These are phyloP conservation scores for Houttuynia cordata DNA, from an alignment of 164 flowering plant species.

Conservation along the genomic window DNA sequence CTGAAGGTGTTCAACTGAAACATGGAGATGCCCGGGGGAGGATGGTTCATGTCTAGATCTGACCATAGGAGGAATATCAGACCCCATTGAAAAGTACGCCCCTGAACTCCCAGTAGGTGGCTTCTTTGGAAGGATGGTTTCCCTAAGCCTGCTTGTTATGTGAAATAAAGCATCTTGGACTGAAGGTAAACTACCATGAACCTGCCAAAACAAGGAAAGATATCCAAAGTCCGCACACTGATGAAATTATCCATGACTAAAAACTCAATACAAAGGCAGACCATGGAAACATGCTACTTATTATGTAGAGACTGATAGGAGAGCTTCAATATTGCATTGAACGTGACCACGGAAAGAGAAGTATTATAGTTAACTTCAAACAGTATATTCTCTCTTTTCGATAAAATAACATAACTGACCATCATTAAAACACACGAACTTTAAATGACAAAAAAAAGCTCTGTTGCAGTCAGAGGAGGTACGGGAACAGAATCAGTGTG, in stretches of 20 bases:
- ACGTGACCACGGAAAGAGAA: no score
- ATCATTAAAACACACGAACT: no score
- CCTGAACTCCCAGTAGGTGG: slow-evolving; percentile 13
- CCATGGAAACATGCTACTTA: not conserved
- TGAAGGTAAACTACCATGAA: slow-evolving; percentile 34
- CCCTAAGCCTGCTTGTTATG: slow-evolving; percentile 43
- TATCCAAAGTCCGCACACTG: not conserved
- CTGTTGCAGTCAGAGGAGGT: no score
- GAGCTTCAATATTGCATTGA: no score
- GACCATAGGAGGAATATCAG: slow-evolving; percentile 26
- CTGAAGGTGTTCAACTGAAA: slow-evolving; percentile 20
- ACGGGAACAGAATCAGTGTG: no score
- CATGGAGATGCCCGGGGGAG: slow-evolving; percentile 29
- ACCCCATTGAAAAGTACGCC: slow-evolving; percentile 18
- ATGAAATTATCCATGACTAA: not conserved
- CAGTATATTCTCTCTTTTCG: no score
- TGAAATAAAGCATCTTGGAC: slow-evolving; percentile 55
- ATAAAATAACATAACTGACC: no score
- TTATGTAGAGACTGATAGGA: no score
- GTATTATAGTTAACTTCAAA: no score
- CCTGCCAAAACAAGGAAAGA: slow-evolving; percentile 22
- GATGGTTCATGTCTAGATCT: slow-evolving; percentile 32
- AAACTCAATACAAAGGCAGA: not conserved
- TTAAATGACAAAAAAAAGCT: no score
- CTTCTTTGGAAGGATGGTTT: slow-evolving; percentile 27